Conservation (phyloP, 331 rosid genomes). For the Malus hybrid region DNA sequence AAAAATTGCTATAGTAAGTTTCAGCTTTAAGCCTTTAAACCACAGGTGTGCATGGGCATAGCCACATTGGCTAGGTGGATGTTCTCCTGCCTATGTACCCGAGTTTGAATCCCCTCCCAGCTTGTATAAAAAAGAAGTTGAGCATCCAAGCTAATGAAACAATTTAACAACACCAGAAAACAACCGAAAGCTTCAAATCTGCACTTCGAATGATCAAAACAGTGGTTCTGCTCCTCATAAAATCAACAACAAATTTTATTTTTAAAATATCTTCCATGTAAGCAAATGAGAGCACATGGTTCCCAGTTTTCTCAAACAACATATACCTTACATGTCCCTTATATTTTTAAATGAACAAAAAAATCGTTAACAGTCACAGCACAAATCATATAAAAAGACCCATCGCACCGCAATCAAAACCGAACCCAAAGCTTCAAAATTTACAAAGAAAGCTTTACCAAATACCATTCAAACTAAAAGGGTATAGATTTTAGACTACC, state of each 20-base stretch:
- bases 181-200: background rate
- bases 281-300: no score
- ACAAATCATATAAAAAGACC: background rate
- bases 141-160: background rate
- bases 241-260: background rate
- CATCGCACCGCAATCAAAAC: background rate
- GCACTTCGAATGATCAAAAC: background rate
- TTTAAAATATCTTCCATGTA: background rate
- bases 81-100: no score
- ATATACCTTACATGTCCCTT: background rate
- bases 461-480: background rate
- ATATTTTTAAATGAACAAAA: background rate
- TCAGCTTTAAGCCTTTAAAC: no score
- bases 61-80: no score
- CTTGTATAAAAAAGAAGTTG: background rate
- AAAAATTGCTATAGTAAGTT: no score
- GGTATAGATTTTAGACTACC: background rate
- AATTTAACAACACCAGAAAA: background rate
- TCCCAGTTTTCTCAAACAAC: no score
- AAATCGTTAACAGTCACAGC: background rate
- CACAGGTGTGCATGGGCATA: no score
- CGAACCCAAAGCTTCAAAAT: background rate
- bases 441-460: background rate
- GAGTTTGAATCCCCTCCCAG: no score
- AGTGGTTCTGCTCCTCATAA: background rate